Conservation (phyloP, 1,139 yeast genomes). For the Hyphopichia khmerensis region DNA sequence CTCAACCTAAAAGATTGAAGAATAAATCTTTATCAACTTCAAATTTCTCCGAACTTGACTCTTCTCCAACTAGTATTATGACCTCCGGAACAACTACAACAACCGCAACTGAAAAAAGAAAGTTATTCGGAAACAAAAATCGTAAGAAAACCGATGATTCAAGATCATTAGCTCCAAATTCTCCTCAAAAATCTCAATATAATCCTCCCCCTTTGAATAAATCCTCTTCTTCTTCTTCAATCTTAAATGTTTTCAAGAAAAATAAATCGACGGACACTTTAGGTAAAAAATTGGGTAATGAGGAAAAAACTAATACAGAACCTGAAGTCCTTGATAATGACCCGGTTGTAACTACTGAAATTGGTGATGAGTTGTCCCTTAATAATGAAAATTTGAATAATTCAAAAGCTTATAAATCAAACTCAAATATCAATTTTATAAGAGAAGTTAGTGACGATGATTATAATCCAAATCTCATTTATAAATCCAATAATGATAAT, state of each 20-base stretch:
- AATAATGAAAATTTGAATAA: background rate
- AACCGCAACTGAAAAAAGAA: constrained; percentile 3
- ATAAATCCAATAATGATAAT: background rate
- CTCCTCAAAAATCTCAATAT: background rate
- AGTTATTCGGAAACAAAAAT: constrained; percentile 1
- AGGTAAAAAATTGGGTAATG: constrained; percentile 6
- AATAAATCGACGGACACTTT: constrained; percentile 22
- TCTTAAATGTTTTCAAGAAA: constrained; percentile 25
- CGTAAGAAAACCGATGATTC: constrained; percentile 7
- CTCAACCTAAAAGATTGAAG: constrained; percentile 19
- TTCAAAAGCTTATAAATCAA: constrained; percentile 13
- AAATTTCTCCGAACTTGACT: constrained; percentile 14
- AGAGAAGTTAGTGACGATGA: constrained; percentile 35
- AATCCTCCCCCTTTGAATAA: constrained; percentile 1
- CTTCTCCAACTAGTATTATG: background rate
- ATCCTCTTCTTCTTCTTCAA: constrained; percentile 6
- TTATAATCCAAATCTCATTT: constrained; percentile 7
- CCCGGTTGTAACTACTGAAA: background rate
- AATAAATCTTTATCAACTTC: constrained; percentile 32
- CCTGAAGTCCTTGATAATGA: background rate
- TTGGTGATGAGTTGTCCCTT: constrained; percentile 1
- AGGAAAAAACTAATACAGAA: background rate
- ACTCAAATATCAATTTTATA: constrained; percentile 28
- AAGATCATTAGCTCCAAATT: background rate
- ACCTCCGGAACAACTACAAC: constrained; percentile 1